phyloP scores from a whole-genome alignment of 2,329 filamentous ascomycete genomes.

The Parafenestella ontariensis region DNA sequence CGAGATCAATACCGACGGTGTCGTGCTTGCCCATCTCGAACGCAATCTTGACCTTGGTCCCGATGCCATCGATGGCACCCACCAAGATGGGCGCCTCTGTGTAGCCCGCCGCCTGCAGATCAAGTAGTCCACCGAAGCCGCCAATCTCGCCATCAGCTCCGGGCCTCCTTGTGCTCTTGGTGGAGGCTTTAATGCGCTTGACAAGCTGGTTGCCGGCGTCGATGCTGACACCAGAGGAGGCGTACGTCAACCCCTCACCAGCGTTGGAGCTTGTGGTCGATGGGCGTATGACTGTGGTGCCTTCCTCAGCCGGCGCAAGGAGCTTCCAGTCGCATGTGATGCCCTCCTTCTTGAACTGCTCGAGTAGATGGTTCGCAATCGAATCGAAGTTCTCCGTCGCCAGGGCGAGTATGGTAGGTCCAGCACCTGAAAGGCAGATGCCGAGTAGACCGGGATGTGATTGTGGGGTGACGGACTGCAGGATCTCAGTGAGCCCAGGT shows the following conservation, averaged over 20 bases:
- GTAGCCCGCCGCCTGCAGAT: slow-evolving; percentile 78
- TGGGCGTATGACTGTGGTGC: slow-evolving; percentile 51
- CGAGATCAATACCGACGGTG: slow-evolving; percentile 94
- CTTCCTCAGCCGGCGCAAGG: slow-evolving; percentile 83
- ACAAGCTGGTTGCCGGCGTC: slow-evolving; percentile 94
- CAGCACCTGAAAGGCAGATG: slow-evolving; percentile 93
- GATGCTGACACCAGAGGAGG: slow-evolving; percentile 90
- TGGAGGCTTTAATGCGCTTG: slow-evolving; percentile 86
- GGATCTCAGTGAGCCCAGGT: slow-evolving; percentile 87
- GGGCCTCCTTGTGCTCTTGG: slow-evolving; percentile 82
- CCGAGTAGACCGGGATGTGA: slow-evolving; percentile 88
- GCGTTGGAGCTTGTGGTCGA: slow-evolving; percentile 23
- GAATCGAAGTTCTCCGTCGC: slow-evolving; percentile 88
- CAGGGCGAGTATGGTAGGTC: slow-evolving; percentile 91
- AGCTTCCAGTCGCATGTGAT: slow-evolving; percentile 88
- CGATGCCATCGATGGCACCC: slow-evolving; percentile 95
- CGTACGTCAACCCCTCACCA: slow-evolving; percentile 74
- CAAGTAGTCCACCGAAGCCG: slow-evolving; percentile 89
- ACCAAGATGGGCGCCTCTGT: slow-evolving; percentile 79
- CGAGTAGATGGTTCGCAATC: slow-evolving; percentile 82
- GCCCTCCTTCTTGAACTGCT: slow-evolving; percentile 72
- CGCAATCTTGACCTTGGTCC: slow-evolving; percentile 96
- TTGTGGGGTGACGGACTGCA: slow-evolving; percentile 87
- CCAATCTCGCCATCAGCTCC: slow-evolving; percentile 94
- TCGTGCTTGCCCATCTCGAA: slow-evolving; percentile 89